Evolutionary conservation across 371 early-diverging fungal species (phyloP), one percentile per base, ranked within the genome.

Genomic region (Mortierella sp.): DNA sequence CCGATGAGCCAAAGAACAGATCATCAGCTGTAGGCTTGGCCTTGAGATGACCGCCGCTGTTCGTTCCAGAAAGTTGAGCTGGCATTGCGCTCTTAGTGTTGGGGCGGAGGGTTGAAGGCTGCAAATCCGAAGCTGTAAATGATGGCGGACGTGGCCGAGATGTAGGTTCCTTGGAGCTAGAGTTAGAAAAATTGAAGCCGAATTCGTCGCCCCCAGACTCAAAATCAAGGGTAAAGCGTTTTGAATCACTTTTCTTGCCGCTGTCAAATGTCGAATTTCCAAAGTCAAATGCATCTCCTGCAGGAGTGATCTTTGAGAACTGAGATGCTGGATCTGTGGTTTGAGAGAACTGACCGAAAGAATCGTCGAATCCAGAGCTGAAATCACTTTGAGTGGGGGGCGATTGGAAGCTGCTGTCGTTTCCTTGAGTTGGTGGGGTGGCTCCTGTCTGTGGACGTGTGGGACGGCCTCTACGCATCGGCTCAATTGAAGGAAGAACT

Each of bases 391-490:
- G 39, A 8, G 57, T 24, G 16, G 79, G 9, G 12, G 69, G 54
- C 39, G 62, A 57, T 37, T 57, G 49, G 39, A 58, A 54, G 1
- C 55, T 30, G 40, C 5, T 57, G 4, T 51, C 64, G 26, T 49
- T 52, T 16, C 57, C 11, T 51, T 65, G 67, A 18, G 47, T 39
- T 18, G 55, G 18, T 0, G 75, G 60, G 9, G 66, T 40, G 5
- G 39, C 39, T 59, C 75, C 32, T 65, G 76, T 63, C 3, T 66
- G 80, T 45, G 72, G 54, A 16, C 88, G 84, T 6, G 87, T 85
- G 16, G 93, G 93, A 16, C 94, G 87, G 47, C 94, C 94, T 64
- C 94, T 87, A 22, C 94, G 87, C 94, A 94, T 94, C 5, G 94
- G 93, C 40, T 87, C 87, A 55, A 93, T 90, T 24, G 86, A 65